Percentiles rank a stretch among this genome's conserved stretches.
Evolutionary conservation across 2,329 filamentous ascomycete genomes (phyloP).

Genomic region (Sclerotinia nivalis): DNA sequence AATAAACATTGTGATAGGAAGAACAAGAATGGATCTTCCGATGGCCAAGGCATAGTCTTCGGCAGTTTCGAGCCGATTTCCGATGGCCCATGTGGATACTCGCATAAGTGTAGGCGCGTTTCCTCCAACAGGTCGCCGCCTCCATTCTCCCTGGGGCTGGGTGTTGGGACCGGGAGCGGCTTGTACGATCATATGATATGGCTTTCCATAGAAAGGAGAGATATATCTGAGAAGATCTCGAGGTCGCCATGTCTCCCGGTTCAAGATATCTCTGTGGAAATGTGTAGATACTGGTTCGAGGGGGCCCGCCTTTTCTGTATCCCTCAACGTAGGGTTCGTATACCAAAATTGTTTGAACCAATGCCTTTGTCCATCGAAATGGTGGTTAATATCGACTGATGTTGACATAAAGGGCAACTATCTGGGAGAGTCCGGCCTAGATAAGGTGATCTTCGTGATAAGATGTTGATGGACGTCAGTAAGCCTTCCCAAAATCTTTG

Average conservation of each 20-base stretch:
- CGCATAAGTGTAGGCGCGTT: slow-evolving; percentile 22
- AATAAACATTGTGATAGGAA: slow-evolving; percentile 21
- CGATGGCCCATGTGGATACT: slow-evolving; percentile 24
- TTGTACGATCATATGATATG: slow-evolving; percentile 24
- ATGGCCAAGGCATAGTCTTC: slow-evolving; percentile 15
- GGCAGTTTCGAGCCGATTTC: not conserved
- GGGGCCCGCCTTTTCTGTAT: slow-evolving; percentile 14
- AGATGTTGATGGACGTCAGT: not conserved
- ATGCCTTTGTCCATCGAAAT: slow-evolving; percentile 16
- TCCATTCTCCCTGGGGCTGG: slow-evolving; percentile 22
- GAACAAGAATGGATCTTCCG: slow-evolving; percentile 21
- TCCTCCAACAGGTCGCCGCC: slow-evolving; percentile 14
- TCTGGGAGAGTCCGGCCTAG: not conserved
- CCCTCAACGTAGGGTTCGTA: slow-evolving; percentile 18
- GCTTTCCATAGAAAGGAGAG: slow-evolving; percentile 23
- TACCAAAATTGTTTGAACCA: slow-evolving; percentile 23
- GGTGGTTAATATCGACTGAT: slow-evolving; percentile 20
- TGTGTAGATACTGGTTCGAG: slow-evolving; percentile 17
- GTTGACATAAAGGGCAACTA: not conserved
- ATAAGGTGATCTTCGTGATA: not conserved
- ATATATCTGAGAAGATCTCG: slow-evolving; percentile 24
- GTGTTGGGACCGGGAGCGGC: slow-evolving; percentile 15
- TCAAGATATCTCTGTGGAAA: slow-evolving; percentile 21
- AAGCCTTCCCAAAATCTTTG: not conserved
- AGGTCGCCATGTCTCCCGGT: slow-evolving; percentile 24